These are phyloP conservation scores for Xylaria sp. DNA, from an alignment of 2,329 filamentous ascomycete species.

Conservation along the genomic window DNA sequence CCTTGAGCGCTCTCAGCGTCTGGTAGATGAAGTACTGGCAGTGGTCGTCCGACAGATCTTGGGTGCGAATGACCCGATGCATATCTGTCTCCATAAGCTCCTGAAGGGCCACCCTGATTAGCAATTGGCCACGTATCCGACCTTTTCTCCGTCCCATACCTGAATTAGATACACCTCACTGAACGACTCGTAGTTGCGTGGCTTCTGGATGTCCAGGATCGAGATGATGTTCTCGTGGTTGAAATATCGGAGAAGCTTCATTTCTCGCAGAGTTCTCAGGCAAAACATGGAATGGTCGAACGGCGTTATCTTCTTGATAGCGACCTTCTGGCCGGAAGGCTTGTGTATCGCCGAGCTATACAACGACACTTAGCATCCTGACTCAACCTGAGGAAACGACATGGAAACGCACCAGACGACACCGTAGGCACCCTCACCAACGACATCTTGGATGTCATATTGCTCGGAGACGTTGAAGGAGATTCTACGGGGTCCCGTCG, in stretches of 20 bases:
- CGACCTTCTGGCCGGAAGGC: constrained; percentile 96
- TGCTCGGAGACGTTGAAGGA: constrained; percentile 99
- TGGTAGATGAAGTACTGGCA: constrained; percentile 99
- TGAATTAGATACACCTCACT: constrained; percentile 99
- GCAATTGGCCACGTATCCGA: constrained; percentile 7
- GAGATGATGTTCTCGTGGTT: constrained; percentile 99
- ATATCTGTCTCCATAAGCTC: constrained; percentile 99
- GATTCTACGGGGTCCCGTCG: constrained; percentile 81
- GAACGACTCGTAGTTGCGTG: constrained; percentile 92
- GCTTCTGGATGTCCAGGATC: constrained; percentile 98
- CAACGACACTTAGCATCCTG: constrained; percentile 11
- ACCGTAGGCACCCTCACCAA: constrained; percentile 96
- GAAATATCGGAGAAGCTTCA: constrained; percentile 98
- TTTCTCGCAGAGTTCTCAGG: constrained; percentile 92
- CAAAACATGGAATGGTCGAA: constrained; percentile 99
- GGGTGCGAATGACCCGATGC: constrained; percentile 97
- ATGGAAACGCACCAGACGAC: constrained; percentile 83
- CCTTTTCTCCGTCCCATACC: constrained; percentile 54
- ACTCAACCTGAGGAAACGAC: not conserved
- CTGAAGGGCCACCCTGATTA: constrained; percentile 47
- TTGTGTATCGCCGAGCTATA: constrained; percentile 93
- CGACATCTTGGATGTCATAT: constrained; percentile 99
- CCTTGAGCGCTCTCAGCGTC: constrained; percentile 94
- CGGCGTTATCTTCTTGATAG: constrained; percentile 99
- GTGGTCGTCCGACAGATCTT: constrained; percentile 97